These are phyloP conservation scores for Lablab purpureus DNA, from an alignment of 306 rosid genomes.

Conservation along the genomic window DNA sequence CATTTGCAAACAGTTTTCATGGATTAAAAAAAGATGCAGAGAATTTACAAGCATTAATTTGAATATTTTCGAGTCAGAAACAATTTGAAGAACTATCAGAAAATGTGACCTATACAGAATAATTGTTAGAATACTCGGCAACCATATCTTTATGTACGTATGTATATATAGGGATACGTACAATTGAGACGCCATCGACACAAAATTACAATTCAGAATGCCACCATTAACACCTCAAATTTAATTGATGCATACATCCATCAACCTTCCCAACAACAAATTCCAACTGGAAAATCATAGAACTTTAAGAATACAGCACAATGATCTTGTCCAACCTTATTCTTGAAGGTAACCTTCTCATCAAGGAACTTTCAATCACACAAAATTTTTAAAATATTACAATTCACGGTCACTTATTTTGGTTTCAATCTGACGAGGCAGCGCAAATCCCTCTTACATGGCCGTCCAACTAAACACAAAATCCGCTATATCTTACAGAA, in stretches of 20 bases:
- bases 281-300: neutral
- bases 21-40: slow-evolving; percentile 27
- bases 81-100: slow-evolving; percentile 24
- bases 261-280: neutral
- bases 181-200: neutral
- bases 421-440: neutral
- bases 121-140: neutral
- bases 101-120: slow-evolving; percentile 39
- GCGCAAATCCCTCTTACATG: neutral
- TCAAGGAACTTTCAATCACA: neutral
- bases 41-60: neutral
- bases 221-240: neutral
- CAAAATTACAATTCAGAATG: neutral
- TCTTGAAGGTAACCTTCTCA: neutral
- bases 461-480: neutral
- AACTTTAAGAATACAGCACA: neutral
- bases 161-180: neutral
- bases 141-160: neutral
- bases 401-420: neutral
- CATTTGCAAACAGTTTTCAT: slow-evolving; percentile 35
- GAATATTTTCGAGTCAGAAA: slow-evolving; percentile 11
- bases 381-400: neutral
- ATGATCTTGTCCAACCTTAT: neutral
- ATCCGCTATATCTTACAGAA: neutral
- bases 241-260: neutral